Evolutionary conservation across 1,284 basidiomycete genomes (phyloP), one percentile per base, ranked within the genome.

Genomic region (Phlebopus sp.): DNA sequence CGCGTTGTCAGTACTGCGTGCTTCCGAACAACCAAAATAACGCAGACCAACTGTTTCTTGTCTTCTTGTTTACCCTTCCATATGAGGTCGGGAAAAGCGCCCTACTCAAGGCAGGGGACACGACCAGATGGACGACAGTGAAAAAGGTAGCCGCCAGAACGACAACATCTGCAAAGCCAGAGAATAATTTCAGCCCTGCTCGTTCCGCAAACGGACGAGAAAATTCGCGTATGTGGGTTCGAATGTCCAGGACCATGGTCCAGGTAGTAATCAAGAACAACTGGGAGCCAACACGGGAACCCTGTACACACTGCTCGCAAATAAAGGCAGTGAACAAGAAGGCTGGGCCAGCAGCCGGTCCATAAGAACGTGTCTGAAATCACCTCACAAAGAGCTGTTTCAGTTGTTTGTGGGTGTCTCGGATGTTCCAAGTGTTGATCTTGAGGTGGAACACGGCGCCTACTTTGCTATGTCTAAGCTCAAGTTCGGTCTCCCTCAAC

Each of bases 111-210:
- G 64, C 57, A 2, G 83, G 83, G 5, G 78, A 76, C 23, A 81
- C 43, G 42, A 76, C 69, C 46, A 73, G 61, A 51, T 84, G 81
- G 38, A 81, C 57, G 36, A 68, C 54, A 13, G 73, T 69, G 54
- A 82, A 82, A 47, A 66, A 66, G 37, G 75, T 51, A 51, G 76
- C 71, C 47, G 84, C 71, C 56, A 77, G 74, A 43, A 90, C 76
- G 47, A 95, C 79, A 21, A 88, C 72, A 57, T 86, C 79, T 42
- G 82, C 71, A 52, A 86, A 80, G 55, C 81, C 81, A 1, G 77
- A 72, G 59, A 92, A 70, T 19, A 62, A 54, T 6, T 47, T 51
- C 23, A 76, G 58, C 21, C 58, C 55, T 32, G 54, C 51, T 37
- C 54, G 57, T 10, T 42, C 29, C 3, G 59, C 64, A 8, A 57